These are phyloP conservation scores for Sphaerulina musiva DNA, from an alignment of 2,329 filamentous ascomycete genomes.

Conservation along the genomic window DNA sequence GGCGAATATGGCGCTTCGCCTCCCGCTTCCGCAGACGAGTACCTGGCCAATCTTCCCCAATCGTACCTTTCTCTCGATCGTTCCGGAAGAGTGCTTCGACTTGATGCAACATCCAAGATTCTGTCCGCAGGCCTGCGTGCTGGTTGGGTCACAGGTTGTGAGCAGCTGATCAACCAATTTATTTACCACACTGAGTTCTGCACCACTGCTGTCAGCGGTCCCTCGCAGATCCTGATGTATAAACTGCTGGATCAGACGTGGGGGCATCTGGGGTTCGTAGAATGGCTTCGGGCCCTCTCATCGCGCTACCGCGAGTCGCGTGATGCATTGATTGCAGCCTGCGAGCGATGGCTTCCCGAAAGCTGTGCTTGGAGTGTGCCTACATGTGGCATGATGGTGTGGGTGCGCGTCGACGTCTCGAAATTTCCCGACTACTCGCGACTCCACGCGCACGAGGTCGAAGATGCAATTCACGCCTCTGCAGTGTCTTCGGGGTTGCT, in stretches of 20 bases:
- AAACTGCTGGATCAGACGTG: conserved; percentile 32
- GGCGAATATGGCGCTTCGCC: background rate
- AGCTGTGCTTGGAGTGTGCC: conserved; percentile 24
- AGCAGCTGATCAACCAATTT: conserved; percentile 28
- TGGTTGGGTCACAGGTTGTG: conserved; percentile 31
- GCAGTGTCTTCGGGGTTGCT: conserved; percentile 18
- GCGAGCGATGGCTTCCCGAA: conserved; percentile 24
- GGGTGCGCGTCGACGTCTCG: conserved; percentile 11
- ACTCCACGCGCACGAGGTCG: conserved; percentile 9
- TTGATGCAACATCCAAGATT: conserved; percentile 33
- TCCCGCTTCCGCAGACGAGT: conserved; percentile 3
- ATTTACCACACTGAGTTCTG: conserved; percentile 24
- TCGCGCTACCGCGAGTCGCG: conserved; percentile 23
- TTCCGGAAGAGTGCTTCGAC: conserved; percentile 30
- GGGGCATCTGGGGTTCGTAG: conserved; percentile 30
- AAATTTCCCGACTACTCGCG: background rate
- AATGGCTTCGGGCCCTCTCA: conserved; percentile 28
- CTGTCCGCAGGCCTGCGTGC: conserved; percentile 30
- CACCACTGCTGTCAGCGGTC: conserved; percentile 23
- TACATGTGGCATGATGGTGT: conserved; percentile 27
- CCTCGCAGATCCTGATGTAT: conserved; percentile 30
- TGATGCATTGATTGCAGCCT: conserved; percentile 27
- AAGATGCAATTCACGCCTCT: conserved; percentile 19
- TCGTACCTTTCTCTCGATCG: conserved; percentile 35
- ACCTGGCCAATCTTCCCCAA: conserved; percentile 15